Evolutionary conservation across 495 filamentous ascomycete genomes (phyloP).

Genomic region (Chlorociboria aeruginascens): DNA sequence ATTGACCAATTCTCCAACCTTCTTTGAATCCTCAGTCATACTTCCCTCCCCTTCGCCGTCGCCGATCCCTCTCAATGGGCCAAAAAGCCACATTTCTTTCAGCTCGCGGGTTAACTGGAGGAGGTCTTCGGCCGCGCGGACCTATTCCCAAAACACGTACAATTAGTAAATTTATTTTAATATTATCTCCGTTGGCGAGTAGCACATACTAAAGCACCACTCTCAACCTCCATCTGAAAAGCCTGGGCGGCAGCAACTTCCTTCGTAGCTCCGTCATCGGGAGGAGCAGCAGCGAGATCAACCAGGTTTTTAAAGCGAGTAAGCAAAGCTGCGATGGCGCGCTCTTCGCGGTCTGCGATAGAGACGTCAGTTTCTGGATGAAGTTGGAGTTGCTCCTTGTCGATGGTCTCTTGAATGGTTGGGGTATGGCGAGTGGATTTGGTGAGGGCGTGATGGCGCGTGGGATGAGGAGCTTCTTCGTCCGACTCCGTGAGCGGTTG

Average conservation of each 20-base stretch:
- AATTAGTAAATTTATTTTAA: neutral
- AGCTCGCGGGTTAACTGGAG: slow-evolving; percentile 49
- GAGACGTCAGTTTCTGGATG: neutral
- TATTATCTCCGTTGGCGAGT: neutral
- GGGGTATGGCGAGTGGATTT: neutral
- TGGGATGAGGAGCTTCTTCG: neutral
- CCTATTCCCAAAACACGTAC: slow-evolving; percentile 23
- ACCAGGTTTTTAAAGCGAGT: slow-evolving; percentile 51
- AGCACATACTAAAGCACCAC: slow-evolving; percentile 42
- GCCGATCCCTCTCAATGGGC: slow-evolving; percentile 49
- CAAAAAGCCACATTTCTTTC: slow-evolving; percentile 64
- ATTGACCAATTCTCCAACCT: slow-evolving; percentile 14
- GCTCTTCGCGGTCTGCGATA: slow-evolving; percentile 15
- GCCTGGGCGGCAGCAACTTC: slow-evolving; percentile 42
- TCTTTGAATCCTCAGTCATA: slow-evolving; percentile 15
- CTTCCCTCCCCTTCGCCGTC: slow-evolving; percentile 30
- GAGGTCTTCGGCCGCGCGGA: slow-evolving; percentile 53
- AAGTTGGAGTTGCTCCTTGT: slow-evolving; percentile 3
- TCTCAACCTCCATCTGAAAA: slow-evolving; percentile 51
- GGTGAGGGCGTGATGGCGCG: too few species aligned
- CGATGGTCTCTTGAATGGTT: neutral
- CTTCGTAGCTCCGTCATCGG: slow-evolving; percentile 20
- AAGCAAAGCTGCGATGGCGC: slow-evolving; percentile 40
- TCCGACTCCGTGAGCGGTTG: neutral
- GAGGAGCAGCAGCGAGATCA: slow-evolving; percentile 31